Evolutionary conservation across 2,329 filamentous ascomycete genomes (phyloP).

Genomic region (Colletotrichum musae): DNA sequence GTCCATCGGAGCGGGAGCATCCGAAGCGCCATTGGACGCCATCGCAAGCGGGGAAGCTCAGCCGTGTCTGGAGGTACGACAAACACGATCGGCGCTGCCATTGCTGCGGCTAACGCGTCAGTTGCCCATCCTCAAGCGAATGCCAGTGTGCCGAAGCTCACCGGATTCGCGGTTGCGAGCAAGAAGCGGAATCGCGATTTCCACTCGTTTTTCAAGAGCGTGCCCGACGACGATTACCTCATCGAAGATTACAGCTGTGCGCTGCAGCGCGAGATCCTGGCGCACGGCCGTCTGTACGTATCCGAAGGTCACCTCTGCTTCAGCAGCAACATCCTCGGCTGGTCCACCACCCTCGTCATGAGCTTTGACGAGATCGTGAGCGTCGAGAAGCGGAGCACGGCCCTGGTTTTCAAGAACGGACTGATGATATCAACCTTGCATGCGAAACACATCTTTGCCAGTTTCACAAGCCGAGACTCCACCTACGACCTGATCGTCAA

Average conservation of each 20-base stretch:
- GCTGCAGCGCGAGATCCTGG: slow-evolving; percentile 92
- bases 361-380: slow-evolving; percentile 98
- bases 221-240: slow-evolving; percentile 96
- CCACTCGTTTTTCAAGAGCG: slow-evolving; percentile 92
- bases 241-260: slow-evolving; percentile 99
- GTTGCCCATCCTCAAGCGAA: slow-evolving; percentile 74
- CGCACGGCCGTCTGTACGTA: slow-evolving; percentile 94
- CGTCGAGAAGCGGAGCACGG: slow-evolving; percentile 96
- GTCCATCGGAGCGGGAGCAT: slow-evolving; percentile 77
- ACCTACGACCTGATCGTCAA: slow-evolving; percentile 98
- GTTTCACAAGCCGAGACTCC: slow-evolving; percentile 92
- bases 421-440: slow-evolving; percentile 97
- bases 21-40: slow-evolving; percentile 70
- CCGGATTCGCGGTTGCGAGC: slow-evolving; percentile 95
- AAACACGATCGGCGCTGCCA: slow-evolving; percentile 79
- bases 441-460: slow-evolving; percentile 95
- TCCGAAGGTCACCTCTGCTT: slow-evolving; percentile 98
- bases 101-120: slow-evolving; percentile 77
- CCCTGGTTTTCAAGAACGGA: slow-evolving; percentile 95
- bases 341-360: slow-evolving; percentile 97
- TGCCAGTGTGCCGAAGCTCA: slow-evolving; percentile 80
- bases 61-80: slow-evolving; percentile 74
- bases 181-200: slow-evolving; percentile 98
- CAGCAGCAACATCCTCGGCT: slow-evolving; percentile 98
- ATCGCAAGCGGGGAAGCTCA: slow-evolving; percentile 88